Evolutionary conservation across 305 asterid species (phyloP).

Genomic region (Fraxinus velutina): DNA sequence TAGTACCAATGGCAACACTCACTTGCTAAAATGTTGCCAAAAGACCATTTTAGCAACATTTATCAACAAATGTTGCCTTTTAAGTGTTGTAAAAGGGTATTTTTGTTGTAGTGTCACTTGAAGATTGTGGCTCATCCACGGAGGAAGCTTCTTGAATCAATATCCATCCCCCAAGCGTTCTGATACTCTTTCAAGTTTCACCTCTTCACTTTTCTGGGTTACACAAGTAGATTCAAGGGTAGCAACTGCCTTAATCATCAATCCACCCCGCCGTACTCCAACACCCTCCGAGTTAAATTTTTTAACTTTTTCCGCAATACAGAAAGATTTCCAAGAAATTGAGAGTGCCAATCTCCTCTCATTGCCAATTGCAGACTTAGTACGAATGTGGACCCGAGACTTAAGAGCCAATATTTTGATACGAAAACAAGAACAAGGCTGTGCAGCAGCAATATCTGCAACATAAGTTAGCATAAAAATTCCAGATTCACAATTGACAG

Average conservation of each 20-base stretch:
- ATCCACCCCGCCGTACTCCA: slow-evolving; percentile 39
- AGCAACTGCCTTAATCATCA: slow-evolving; percentile 61
- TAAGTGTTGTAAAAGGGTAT: too few relatives aligned
- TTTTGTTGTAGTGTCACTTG: too few relatives aligned
- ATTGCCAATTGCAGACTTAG: slow-evolving; percentile 36
- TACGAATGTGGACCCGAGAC: slow-evolving; percentile 34
- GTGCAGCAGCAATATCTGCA: slow-evolving; percentile 87
- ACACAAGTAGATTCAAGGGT: slow-evolving; percentile 52
- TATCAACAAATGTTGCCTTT: too few relatives aligned
- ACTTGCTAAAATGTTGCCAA: too few relatives aligned
- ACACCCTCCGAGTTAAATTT: slow-evolving; percentile 31
- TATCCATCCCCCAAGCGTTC: slow-evolving; percentile 37
- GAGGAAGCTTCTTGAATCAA: slow-evolving; percentile 34
- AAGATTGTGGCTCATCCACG: slow-evolving; percentile 20
- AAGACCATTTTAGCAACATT: too few relatives aligned
- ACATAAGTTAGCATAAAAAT: not conserved
- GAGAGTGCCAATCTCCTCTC: slow-evolving; percentile 35
- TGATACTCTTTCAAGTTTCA: slow-evolving; percentile 17
- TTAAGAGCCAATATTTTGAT: slow-evolving; percentile 43
- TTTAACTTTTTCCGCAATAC: slow-evolving; percentile 31
- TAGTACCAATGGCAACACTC: too few relatives aligned
- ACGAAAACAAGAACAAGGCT: slow-evolving; percentile 62
- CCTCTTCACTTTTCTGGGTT: slow-evolving; percentile 30
- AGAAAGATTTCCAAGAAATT: slow-evolving; percentile 40
- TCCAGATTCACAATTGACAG: not conserved